Base-by-base conservation (phyloP, 225 moss, liverwort and hornwort genomes). In the Antitrichia curtipendula region DNA sequence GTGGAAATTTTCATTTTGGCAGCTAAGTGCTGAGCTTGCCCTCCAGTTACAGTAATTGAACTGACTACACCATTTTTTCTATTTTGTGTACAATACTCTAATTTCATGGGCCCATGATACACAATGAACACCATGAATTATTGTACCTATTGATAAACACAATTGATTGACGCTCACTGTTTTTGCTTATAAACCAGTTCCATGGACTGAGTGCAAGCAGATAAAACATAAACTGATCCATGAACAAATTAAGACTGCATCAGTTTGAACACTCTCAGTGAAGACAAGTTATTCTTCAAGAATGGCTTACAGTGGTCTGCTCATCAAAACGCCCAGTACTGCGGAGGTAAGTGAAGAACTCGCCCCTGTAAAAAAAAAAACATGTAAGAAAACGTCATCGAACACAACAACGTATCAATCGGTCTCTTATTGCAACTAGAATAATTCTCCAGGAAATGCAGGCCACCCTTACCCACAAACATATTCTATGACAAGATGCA, bases 281-380 rank as follows among this genome's bases (percentile, higher is more conserved):
- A 59, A 75, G 70, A 66, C 36, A 34, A 63, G 38, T 43, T 53
- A 5, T n/a, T 65, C 28, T 69, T 77, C 36, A 83, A 84, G 66
- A 86, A 75, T 83, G 34, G 77, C 93, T 91, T 75, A 96, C 96
- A 57, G 95, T 94, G 56, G 97, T 96, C 69, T 92, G 93, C 86
- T 98, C 98, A 85, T 98, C 98, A 91, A 98, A 97, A 86, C 95
- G 95, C 61, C 98, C 98, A 27, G 97, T 95, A 64, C 95, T 97
- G 63, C 98, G 97, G 59, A 98, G 96, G 83, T 98, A 98, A 71
- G 98, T 95, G 84, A 98, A 98, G 84, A 98, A 98, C 85, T 98
- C 98, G 49, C 98, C 98, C 45, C 98, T 98, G 84, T 31, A 31
- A 11, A 71, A 63, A 75, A 43, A 78, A 45, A 36, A 60, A 16